Evolutionary conservation across 106 monocot species (phyloP).

Genomic region (Ottelia alismoides): DNA sequence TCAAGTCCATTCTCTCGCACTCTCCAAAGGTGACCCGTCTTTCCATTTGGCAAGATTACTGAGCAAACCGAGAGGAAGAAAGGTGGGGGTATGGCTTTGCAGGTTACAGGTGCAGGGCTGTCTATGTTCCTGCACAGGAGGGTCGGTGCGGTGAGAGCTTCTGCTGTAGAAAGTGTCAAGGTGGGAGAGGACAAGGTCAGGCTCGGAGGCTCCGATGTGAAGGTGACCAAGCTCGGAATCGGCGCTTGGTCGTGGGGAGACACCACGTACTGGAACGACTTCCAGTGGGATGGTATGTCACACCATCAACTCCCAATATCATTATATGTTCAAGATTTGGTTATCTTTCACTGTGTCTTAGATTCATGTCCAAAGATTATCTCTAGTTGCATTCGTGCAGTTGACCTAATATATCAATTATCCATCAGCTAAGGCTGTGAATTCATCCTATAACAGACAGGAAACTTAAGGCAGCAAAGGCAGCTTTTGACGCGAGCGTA

Average conservation of each 20-base stretch:
- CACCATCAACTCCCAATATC: too few relatives aligned
- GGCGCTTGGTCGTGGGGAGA: conserved; percentile 99
- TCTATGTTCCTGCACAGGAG: conserved; percentile 14
- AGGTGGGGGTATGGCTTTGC: conserved; percentile 50
- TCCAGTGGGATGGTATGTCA: conserved; percentile 78
- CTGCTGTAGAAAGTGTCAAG: conserved; percentile 17
- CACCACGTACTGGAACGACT: conserved; percentile 89
- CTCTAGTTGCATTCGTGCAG: too few relatives aligned
- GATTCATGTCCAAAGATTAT: too few relatives aligned
- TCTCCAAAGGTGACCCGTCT: too few relatives aligned
- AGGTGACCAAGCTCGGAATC: conserved; percentile 71
- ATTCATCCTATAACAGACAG: too few relatives aligned
- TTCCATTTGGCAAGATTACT: too few relatives aligned
- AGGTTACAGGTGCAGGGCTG: conserved; percentile 24
- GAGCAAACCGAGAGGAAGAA: too few relatives aligned
- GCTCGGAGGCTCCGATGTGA: conserved; percentile 74
- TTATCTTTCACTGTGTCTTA: too few relatives aligned
- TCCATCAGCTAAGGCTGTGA: too few relatives aligned
- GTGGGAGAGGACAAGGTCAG: conserved; percentile 54
- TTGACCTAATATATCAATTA: too few relatives aligned
- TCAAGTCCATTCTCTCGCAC: too few relatives aligned
- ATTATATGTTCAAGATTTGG: too few relatives aligned
- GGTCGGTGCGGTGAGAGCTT: conserved; percentile 13
- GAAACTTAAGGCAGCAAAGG: conserved; percentile 84
- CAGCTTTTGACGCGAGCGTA: conserved; percentile 75